These are phyloP conservation scores for Porphyridium purpureum DNA, from an alignment of 23 red algal species.

Conservation along the genomic window DNA sequence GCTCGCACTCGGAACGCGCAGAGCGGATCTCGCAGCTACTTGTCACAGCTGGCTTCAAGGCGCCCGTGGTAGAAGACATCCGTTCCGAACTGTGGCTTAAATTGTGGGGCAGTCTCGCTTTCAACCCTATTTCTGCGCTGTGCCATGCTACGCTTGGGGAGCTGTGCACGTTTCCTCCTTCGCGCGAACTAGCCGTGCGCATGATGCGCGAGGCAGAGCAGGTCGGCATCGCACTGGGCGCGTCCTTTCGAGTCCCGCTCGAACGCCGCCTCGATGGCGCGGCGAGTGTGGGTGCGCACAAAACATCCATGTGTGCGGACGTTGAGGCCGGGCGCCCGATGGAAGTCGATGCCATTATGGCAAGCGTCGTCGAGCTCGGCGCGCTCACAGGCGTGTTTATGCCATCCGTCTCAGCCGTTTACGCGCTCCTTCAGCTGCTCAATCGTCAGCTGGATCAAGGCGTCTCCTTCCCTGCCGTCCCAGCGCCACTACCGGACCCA, in stretches of 20 bases:
- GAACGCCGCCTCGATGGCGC: conserved; percentile 43
- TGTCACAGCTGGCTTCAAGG: conserved; percentile 45
- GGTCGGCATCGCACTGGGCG: conserved; percentile 19
- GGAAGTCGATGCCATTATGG: conserved; percentile 59
- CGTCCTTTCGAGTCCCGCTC: conserved; percentile 31
- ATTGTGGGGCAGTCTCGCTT: conserved; percentile 38
- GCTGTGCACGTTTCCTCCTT: conserved; percentile 16
- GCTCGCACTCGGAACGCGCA: conserved; percentile 11
- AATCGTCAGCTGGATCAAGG: no score
- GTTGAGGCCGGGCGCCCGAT: conserved; percentile 46
- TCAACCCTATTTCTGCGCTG: conserved; percentile 56
- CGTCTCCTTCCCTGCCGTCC: no score
- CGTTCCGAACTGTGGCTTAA: conserved; percentile 54
- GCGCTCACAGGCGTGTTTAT: conserved; percentile 14
- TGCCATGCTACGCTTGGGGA: conserved; percentile 49
- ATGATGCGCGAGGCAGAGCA: conserved; percentile 44
- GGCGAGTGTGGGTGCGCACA: conserved; percentile 31
- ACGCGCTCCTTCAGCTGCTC: conserved; percentile 1
- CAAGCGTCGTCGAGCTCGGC: conserved; percentile 39
- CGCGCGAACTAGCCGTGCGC: conserved; percentile 16
- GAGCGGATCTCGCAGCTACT: conserved; percentile 29
- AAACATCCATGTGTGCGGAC: conserved; percentile 45
- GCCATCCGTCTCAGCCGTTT: conserved; percentile 28
- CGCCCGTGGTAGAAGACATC: conserved; percentile 36
- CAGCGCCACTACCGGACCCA: no score